These are phyloP conservation scores for Elongisporangium prolatum DNA, from an alignment of 352 stramenopile genomes.

Conservation along the genomic window DNA sequence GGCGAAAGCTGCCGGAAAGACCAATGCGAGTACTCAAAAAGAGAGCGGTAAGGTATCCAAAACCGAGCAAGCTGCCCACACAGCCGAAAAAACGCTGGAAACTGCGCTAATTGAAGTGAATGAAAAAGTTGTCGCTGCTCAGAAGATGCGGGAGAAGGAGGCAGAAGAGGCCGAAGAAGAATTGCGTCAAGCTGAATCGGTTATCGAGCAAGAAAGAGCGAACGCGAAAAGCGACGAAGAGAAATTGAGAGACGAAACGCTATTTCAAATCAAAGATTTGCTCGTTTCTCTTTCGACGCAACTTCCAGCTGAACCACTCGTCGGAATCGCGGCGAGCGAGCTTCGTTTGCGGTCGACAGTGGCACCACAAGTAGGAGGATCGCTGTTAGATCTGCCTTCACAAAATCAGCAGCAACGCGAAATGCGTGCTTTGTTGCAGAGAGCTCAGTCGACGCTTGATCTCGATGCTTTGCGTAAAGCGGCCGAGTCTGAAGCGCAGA, in stretches of 20 bases:
- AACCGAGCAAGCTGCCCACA: background rate
- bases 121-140: background rate
- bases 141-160: background rate
- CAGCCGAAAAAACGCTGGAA: background rate
- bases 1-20: constrained; percentile 9
- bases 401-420: background rate
- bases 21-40: constrained; percentile 6
- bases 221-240: constrained; percentile 12
- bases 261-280: constrained; percentile 61
- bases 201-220: constrained; percentile 22
- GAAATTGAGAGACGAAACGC: constrained; percentile 27
- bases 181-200: constrained; percentile 20
- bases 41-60: constrained; percentile 1
- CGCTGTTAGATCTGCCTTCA: background rate
- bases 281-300: constrained; percentile 30
- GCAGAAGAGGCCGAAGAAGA: constrained; percentile 7
- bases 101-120: background rate
- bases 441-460: background rate
- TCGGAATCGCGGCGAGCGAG: background rate
- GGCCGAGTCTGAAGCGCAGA: constrained; percentile 1
- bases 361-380: background rate
- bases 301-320: background rate
- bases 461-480: constrained; percentile 4
- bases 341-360: background rate
- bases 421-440: background rate